Percentiles rank a stretch among this genome's conserved stretches.
These are phyloP conservation scores for Ophiocordyceps camponoti-leonardi DNA, from an alignment of 2,329 filamentous ascomycete species.

Conservation along the genomic window DNA sequence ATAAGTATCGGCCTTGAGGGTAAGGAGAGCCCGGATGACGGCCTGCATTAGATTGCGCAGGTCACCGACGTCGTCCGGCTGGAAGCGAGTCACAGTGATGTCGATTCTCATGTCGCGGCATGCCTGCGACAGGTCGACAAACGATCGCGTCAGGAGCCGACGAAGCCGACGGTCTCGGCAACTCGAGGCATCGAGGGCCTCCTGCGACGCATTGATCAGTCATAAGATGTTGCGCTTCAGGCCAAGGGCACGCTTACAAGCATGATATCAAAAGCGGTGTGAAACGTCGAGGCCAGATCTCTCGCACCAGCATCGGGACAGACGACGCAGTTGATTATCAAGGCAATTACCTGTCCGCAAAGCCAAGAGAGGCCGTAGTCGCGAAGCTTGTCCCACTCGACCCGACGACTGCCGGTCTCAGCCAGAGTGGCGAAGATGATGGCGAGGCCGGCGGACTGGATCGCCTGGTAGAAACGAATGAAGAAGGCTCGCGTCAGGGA, in stretches of 20 bases:
- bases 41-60: constrained; percentile 38
- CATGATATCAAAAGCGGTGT: constrained; percentile 29
- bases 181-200: constrained; percentile 14
- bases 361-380: constrained; percentile 38
- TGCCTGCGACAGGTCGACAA: constrained; percentile 37
- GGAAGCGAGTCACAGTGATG: constrained; percentile 35
- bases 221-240: neutral
- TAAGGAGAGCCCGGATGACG: constrained; percentile 34
- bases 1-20: constrained; percentile 29
- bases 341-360: constrained; percentile 33
- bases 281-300: constrained; percentile 28
- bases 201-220: constrained; percentile 5
- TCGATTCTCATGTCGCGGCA: constrained; percentile 39
- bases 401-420: constrained; percentile 21
- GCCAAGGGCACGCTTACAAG: constrained; percentile 14
- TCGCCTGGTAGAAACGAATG: constrained; percentile 36
- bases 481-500: constrained; percentile 37
- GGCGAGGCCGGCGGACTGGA: constrained; percentile 36
- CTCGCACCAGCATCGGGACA: constrained; percentile 39
- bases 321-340: constrained; percentile 28
- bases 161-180: constrained; percentile 15
- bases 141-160: constrained; percentile 28
- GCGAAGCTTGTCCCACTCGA: constrained; percentile 32
- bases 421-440: constrained; percentile 35
- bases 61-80: constrained; percentile 27